Base-by-base conservation (phyloP, 805 yeast genomes). In the Wickerhamiella spandovensis region DNA sequence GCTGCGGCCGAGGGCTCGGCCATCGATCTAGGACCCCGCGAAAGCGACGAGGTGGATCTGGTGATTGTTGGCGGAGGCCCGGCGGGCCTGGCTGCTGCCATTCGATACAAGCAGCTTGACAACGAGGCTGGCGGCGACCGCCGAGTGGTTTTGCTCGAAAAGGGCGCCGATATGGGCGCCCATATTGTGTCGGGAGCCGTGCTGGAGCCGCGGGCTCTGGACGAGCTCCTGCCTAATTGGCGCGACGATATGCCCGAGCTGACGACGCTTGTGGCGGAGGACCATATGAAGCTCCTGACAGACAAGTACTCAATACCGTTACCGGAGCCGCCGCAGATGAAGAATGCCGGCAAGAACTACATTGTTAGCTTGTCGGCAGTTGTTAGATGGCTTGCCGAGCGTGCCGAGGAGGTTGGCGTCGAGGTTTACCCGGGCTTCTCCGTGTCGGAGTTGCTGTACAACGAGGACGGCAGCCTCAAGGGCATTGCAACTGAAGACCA, bases 1-100 rank as follows among this genome's bases (percentile, higher is more conserved):
- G 12, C 12, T 15, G 18, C 41, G 28, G 41, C n/a, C 21, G 43
- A 32, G 22, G 42, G 6, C 32, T 20, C 15, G 20, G 17, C 28
- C 17, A 18, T 45, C 32, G 44, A 48, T n/a, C 44, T 43, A 7
- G 82, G 78, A 54, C 85, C 81, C 54, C 72, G 97, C 51, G 95
- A 84, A 5, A 76, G 73, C 13, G 98, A 92, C 61, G 76, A 78
- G 30, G 96, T 86, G 13, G 98, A 92, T 65, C 95, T 92, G 21
- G 84, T 95, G 60, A 87, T 92, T 48, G 95, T 92, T 1, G 98
- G 98, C 43, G 97, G 95, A 35, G 98, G 98, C 0, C 97, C 97
- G 6, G 94, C 97, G 1, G 98, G 98, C 2, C 70, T 92, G 47
- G 89, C 96, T 1, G 82, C 98, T 1, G 97, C 97, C 12, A 92